Percentiles rank a stretch among this genome's conserved stretches.
Conservation (phyloP, 1,284 basidiomycete species). For the Tylopilus orsonianus region DNA sequence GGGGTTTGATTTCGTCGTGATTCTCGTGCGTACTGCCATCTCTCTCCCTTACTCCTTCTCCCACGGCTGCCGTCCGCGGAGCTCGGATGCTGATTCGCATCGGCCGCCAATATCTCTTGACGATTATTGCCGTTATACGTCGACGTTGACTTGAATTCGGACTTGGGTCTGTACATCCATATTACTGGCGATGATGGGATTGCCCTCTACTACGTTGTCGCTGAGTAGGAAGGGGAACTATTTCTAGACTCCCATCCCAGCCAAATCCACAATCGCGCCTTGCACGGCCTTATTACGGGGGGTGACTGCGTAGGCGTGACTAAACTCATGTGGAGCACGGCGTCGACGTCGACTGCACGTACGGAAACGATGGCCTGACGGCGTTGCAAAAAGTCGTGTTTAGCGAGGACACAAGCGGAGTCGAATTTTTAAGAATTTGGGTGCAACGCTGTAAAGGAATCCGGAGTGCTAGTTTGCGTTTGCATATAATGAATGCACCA, state of each 20-base stretch:
- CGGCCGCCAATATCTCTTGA: neutral
- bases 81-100: slow-evolving; percentile 7
- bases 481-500: no score
- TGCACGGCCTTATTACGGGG: slow-evolving; percentile 23
- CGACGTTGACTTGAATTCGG: neutral
- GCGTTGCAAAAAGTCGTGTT: slow-evolving; percentile 27
- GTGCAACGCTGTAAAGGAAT: slow-evolving; percentile 15
- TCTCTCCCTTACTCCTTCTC: no score
- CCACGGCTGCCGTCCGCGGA: neutral
- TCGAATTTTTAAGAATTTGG: slow-evolving; percentile 23
- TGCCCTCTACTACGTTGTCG: neutral
- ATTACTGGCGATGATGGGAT: neutral
- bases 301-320: slow-evolving; percentile 23
- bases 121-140: neutral
- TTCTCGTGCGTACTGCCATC: slow-evolving; percentile 22
- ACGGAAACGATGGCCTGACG: slow-evolving; percentile 18
- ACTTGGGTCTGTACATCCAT: neutral
- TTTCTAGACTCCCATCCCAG: slow-evolving; percentile 19
- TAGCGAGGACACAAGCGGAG: slow-evolving; percentile 19
- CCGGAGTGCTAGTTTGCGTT: no score
- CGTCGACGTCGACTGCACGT: slow-evolving; percentile 24
- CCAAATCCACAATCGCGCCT: slow-evolving; percentile 23
- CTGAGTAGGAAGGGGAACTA: slow-evolving; percentile 24
- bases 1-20: slow-evolving; percentile 28
- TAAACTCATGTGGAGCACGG: slow-evolving; percentile 20